Evolutionary conservation across 805 yeast species (phyloP).

Genomic region (Cyberlindnera americana): DNA sequence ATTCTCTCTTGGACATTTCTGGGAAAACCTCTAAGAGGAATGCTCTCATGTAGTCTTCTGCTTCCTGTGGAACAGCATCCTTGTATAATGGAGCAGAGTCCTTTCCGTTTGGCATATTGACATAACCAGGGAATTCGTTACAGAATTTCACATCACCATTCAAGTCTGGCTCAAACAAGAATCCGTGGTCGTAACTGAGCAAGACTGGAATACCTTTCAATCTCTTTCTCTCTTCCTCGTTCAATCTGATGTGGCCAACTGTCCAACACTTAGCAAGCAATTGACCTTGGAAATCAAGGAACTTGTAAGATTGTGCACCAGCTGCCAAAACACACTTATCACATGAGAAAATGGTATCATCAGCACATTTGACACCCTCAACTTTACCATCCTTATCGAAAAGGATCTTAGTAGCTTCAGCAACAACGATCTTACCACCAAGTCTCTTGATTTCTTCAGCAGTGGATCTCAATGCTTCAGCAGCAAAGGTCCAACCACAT

Average conservation of each 20-base stretch:
- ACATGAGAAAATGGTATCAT: slow-evolving; percentile 28
- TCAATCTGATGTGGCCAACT: slow-evolving; percentile 37
- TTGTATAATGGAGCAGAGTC: slow-evolving; percentile 32
- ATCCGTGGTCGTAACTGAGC: slow-evolving; percentile 36
- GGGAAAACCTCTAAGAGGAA: slow-evolving; percentile 34
- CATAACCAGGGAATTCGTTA: slow-evolving; percentile 39
- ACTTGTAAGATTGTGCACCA: slow-evolving; percentile 36
- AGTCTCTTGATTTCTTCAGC: slow-evolving; percentile 28
- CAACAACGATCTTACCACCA: slow-evolving; percentile 32
- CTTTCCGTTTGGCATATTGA: slow-evolving; percentile 20
- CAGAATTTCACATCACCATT: slow-evolving; percentile 35
- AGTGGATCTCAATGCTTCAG: slow-evolving; percentile 29
- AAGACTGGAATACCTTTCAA: slow-evolving; percentile 36
- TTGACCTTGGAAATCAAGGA: slow-evolving; percentile 35
- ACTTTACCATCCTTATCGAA: slow-evolving; percentile 26
- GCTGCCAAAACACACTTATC: slow-evolving; percentile 34
- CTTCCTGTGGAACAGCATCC: slow-evolving; percentile 31
- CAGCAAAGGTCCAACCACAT: slow-evolving; percentile 39
- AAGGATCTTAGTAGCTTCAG: slow-evolving; percentile 14
- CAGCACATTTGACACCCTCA: slow-evolving; percentile 28
- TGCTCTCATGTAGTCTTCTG: slow-evolving; percentile 31
- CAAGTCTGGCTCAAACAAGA: slow-evolving; percentile 39
- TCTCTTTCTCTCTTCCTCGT: slow-evolving; percentile 30
- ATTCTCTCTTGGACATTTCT: slow-evolving; percentile 28
- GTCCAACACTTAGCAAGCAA: slow-evolving; percentile 39